Percentiles rank a stretch among this genome's conserved stretches.
phyloP scores from a whole-genome alignment of 768 basidiomycete species.

The Hysterangium stoloniferum region DNA sequence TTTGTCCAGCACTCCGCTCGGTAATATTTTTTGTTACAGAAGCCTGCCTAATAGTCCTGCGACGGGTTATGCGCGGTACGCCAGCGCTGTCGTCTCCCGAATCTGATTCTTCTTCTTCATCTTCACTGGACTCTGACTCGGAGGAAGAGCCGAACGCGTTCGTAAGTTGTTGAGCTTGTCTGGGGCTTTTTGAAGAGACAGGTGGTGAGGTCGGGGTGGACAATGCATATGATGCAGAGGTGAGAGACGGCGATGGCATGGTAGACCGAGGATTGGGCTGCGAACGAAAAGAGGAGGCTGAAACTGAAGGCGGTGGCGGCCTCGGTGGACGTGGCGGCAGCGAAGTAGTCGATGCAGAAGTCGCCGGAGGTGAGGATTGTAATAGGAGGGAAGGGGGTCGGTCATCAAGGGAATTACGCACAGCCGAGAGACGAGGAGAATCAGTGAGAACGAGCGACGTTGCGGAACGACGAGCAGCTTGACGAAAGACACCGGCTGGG shows the following conservation, averaged over 20 bases:
- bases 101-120: constrained; percentile 1
- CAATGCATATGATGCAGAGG: neutral
- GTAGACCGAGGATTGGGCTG: neutral
- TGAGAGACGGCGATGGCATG: too few relatives aligned
- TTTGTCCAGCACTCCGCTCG: too few relatives aligned
- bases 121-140: neutral
- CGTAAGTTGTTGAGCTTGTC: neutral
- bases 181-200: neutral
- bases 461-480: constrained; percentile 7
- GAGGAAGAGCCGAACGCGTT: constrained; percentile 6
- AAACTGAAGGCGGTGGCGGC: constrained; percentile 33
- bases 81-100: neutral
- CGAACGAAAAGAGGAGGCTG: neutral
- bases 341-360: neutral
- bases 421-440: constrained; percentile 9
- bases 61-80: constrained; percentile 1
- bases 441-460: constrained; percentile 6
- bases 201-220: neutral
- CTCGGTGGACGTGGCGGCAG: constrained; percentile 20
- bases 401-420: constrained; percentile 21
- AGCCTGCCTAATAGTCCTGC: neutral
- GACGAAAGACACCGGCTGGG: constrained; percentile 6
- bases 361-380: constrained; percentile 5
- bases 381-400: constrained; percentile 17
- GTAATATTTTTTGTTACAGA: too few relatives aligned